phyloP scores from a whole-genome alignment of 495 filamentous ascomycete species.

The Penicillium steckii region DNA sequence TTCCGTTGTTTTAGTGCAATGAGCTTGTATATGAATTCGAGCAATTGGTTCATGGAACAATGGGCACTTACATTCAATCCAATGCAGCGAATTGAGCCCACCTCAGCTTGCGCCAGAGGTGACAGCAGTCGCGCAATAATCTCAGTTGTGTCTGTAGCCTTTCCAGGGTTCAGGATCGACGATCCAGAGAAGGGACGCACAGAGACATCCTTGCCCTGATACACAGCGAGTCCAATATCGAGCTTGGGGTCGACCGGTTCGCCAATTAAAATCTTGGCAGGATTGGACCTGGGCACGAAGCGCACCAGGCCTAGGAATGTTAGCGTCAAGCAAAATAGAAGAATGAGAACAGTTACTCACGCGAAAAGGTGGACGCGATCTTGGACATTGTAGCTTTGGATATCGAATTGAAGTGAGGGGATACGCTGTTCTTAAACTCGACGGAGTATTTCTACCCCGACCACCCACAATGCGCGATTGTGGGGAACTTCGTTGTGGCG shows the following conservation, averaged over 20 bases:
- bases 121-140: slow-evolving; percentile 54
- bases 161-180: slow-evolving; percentile 53
- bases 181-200: slow-evolving; percentile 54
- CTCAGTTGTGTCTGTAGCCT: slow-evolving; percentile 47
- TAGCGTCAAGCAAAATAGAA: not conserved
- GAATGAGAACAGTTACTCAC: slow-evolving; percentile 19
- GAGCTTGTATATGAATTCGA: not conserved
- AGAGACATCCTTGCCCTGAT: slow-evolving; percentile 52
- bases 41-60: not conserved
- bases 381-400: slow-evolving; percentile 30
- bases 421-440: slow-evolving; percentile 6
- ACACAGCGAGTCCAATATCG: slow-evolving; percentile 55
- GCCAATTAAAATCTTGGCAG: slow-evolving; percentile 52
- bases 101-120: slow-evolving; percentile 47
- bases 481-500: slow-evolving; percentile 18
- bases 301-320: slow-evolving; percentile 53
- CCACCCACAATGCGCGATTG: slow-evolving; percentile 15
- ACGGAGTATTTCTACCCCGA: slow-evolving; percentile 28
- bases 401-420: not conserved
- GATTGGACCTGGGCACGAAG: slow-evolving; percentile 54
- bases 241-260: slow-evolving; percentile 52
- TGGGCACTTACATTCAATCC: slow-evolving; percentile 61
- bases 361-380: slow-evolving; percentile 45
- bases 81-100: slow-evolving; percentile 62
- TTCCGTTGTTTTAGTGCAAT: not conserved